Evolutionary conservation across 352 stramenopile genomes (phyloP), one percentile per base, ranked within the genome.

Genomic region (Hyaloperonospora brassicae): DNA sequence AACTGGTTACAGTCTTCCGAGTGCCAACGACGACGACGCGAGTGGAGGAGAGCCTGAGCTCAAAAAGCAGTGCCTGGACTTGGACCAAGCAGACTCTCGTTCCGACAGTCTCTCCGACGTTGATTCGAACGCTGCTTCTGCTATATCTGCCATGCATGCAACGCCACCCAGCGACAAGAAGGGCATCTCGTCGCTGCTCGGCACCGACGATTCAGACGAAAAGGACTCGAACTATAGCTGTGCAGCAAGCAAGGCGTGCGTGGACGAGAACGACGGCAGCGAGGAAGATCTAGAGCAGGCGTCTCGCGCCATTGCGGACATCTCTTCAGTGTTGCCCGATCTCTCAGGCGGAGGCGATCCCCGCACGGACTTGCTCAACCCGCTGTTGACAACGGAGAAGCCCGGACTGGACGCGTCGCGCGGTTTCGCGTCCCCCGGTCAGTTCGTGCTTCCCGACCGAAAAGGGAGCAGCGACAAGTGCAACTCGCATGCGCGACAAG

Each of bases 251-350:
- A 66, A 66, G 25, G 52, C 60, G 17, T 49, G 31, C 13, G 52
- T 36, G 13, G 52, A 61, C 21, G 59, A 69, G 50, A 56, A 65
- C 14, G 60, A 70, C 8, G 63, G 70, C 43, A 73, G 61, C 24
- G 64, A 73, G 52, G 57, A 42, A n/a, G 61, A 70, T 57, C 8
- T 73, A 22, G 64, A 69, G 13, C 50, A 62, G 57, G 61, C 64
- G 12, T 73, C 64, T 45, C 64, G 57, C 25, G 64, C 64, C 13
- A 73, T 73, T 55, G 64, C 64, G 47, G 64, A 73, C 36, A 73
- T 73, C 31, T 73, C 64, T 30, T 72, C 64, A 5, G 64, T 66
- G 13, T 23, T 72, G 34, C 59, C 64, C 7, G 64, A 70, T 22
- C 48, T 73, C 45, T 21, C 55, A 36, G 52, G 34, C 25, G 61